Base-by-base conservation (phyloP, 441 rosid species). In the Erodium chrysanthum region DNA sequence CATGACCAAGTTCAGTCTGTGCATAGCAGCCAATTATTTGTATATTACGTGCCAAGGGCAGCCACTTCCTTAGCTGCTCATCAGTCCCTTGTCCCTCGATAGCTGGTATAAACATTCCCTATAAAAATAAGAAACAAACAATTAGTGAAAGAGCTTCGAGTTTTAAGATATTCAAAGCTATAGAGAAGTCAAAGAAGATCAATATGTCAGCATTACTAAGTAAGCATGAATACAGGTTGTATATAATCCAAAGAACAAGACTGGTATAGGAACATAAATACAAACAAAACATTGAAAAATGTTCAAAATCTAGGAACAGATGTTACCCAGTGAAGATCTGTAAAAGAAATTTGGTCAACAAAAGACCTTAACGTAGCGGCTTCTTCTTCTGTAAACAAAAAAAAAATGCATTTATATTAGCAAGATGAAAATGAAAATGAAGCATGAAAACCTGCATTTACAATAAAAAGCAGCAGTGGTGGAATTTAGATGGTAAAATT, bases 1-100 rank as follows among this genome's bases (percentile, higher is more conserved):
- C 98, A 77, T 93, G 98, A 64, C 98, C 98, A 59, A 93, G 96
- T 80, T 93, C 98, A 70, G 98, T 93, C 66, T 93, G 98, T 18
- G 97, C 97, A 84, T 93, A 93, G 77, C 96, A 88, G 54, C 98
- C 97, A 73, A 93, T 88, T 73, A 93, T 93, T 78, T 93, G 90
- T 97, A 93, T 89, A 84, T 80, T 91, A 76, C 70, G 73, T 15
- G 98, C 98, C 84, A 89, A 75, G 3, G 97, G 80, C 75, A 93
- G 75, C 97, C 97, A 93, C 75, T 91, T 88, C 79, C 84, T 67
- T 56, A 88, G 97, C 81, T 93, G 97, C 85, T 91, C 93, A 5
- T 85, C 96, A 9, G 97, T 91, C 9, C 98, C 98, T 73, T 89
- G 96, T 23, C 98, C 98, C 76, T 84, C 84, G 69, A 93, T 91